Percentiles rank a stretch among this genome's conserved stretches.
Conservation (phyloP, 192 early-diverging fungal species). For the Podila horticola region DNA sequence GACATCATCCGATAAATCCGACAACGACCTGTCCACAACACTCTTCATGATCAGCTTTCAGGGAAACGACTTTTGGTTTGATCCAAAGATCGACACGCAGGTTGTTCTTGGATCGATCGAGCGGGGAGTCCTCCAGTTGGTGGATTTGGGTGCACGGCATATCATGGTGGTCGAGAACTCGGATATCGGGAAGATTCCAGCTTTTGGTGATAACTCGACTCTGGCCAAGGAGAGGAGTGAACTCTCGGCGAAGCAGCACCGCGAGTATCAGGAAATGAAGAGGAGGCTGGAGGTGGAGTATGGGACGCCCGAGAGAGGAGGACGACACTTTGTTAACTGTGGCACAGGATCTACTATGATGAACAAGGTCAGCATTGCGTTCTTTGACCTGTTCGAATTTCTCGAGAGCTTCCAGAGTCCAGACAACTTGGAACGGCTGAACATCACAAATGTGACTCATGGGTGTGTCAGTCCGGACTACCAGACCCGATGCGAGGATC, state of each 20-base stretch:
- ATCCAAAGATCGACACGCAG: slow-evolving; percentile 4
- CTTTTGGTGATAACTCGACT: slow-evolving; percentile 22
- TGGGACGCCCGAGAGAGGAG: neutral
- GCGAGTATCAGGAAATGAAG: slow-evolving; percentile 24
- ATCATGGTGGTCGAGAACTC: slow-evolving; percentile 38
- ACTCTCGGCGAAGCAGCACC: slow-evolving; percentile 13
- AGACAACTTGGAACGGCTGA: slow-evolving; percentile 7
- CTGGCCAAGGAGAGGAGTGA: slow-evolving; percentile 8
- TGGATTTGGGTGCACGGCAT: slow-evolving; percentile 15
- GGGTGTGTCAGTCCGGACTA: slow-evolving; percentile 20
- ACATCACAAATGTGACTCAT: slow-evolving; percentile 24
- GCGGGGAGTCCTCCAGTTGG: slow-evolving; percentile 21
- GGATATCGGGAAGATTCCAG: slow-evolving; percentile 20
- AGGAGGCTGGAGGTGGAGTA: slow-evolving; percentile 6
- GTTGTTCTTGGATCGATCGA: slow-evolving; percentile 20
- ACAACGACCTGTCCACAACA: slow-evolving; percentile 7
- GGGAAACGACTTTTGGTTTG: slow-evolving; percentile 40
- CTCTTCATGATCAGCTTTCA: slow-evolving; percentile 37
- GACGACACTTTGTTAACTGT: slow-evolving; percentile 9
- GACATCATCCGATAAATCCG: neutral
- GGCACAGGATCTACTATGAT: neutral
- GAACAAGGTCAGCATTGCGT: slow-evolving; percentile 17
- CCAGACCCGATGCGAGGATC: slow-evolving; percentile 13
- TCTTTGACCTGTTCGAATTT: slow-evolving; percentile 26
- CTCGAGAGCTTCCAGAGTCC: neutral